Conservation (phyloP, 1,284 basidiomycete genomes). For the Phlebopus sp. region DNA sequence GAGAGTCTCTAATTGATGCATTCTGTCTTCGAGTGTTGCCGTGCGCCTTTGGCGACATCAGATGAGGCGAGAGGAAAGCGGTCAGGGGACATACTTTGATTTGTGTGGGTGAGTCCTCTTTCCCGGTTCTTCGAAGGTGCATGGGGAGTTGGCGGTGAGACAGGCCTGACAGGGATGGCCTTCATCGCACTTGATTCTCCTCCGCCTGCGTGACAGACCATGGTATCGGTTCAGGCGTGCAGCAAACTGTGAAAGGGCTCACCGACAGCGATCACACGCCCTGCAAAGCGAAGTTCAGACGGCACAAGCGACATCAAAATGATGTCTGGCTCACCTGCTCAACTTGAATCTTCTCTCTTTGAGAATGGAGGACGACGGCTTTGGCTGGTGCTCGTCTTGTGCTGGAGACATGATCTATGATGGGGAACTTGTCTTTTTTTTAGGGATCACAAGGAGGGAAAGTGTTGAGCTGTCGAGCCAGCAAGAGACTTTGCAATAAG, state of each 20-base stretch:
- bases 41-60: slow-evolving; percentile 48
- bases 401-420: slow-evolving; percentile 37
- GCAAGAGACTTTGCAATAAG: slow-evolving; percentile 24
- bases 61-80: slow-evolving; percentile 6
- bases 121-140: slow-evolving; percentile 81
- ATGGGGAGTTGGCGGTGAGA: slow-evolving; percentile 70
- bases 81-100: slow-evolving; percentile 58
- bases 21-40: slow-evolving; percentile 76
- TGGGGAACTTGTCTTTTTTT: slow-evolving; percentile 21
- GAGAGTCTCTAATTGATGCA: slow-evolving; percentile 79
- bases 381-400: slow-evolving; percentile 39
- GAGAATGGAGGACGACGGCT: slow-evolving; percentile 46
- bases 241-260: slow-evolving; percentile 31
- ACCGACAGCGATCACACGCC: slow-evolving; percentile 85
- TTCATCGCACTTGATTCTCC: slow-evolving; percentile 81
- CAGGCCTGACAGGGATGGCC: slow-evolving; percentile 83
- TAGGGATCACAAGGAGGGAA: neutral
- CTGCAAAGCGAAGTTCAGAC: slow-evolving; percentile 35
- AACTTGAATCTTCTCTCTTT: slow-evolving; percentile 82
- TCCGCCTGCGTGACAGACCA: slow-evolving; percentile 46
- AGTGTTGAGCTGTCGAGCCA: neutral
- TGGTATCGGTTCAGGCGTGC: neutral
- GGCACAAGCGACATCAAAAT: neutral
- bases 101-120: slow-evolving; percentile 81
- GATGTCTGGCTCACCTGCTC: slow-evolving; percentile 57